A percentile compares a stretch with the other conserved stretches of the same genome.
Evolutionary conservation across 1,139 yeast species (phyloP).

Genomic region (Taiozyma sp.): DNA sequence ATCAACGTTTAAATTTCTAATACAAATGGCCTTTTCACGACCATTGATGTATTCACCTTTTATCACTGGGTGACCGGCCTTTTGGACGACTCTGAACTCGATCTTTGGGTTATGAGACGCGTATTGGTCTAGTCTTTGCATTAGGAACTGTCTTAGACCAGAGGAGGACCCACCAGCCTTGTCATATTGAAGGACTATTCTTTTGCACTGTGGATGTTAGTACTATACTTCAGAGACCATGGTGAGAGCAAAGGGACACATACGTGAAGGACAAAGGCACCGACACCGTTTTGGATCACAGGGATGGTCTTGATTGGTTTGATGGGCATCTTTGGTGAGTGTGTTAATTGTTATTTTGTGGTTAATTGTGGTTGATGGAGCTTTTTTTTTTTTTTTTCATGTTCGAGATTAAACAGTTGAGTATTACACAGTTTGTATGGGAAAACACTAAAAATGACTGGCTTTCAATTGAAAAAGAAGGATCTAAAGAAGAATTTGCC

Average conservation of each 20-base stretch:
- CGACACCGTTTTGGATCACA: slow-evolving; percentile 44
- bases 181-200: slow-evolving; percentile 21
- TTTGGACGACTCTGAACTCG: slow-evolving; percentile 63
- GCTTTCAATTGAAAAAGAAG: too few relatives aligned
- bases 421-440: too few relatives aligned
- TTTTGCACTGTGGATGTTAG: slow-evolving; percentile 13
- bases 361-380: neutral
- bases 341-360: neutral
- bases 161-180: slow-evolving; percentile 80
- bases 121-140: slow-evolving; percentile 47
- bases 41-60: slow-evolving; percentile 56
- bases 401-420: too few relatives aligned
- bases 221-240: neutral
- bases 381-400: neutral
- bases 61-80: slow-evolving; percentile 78
- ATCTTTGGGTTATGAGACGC: slow-evolving; percentile 60
- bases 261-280: slow-evolving; percentile 40
- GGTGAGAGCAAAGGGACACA: slow-evolving; percentile 1
- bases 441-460: too few relatives aligned
- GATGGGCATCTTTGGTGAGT: slow-evolving; percentile 18
- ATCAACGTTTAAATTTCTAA: slow-evolving; percentile 49
- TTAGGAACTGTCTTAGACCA: slow-evolving; percentile 65
- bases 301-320: slow-evolving; percentile 37
- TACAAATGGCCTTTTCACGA: slow-evolving; percentile 50
- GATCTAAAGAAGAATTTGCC: too few relatives aligned